Conservation (phyloP, 2,329 filamentous ascomycete genomes). For the Fusarium circinatum region DNA sequence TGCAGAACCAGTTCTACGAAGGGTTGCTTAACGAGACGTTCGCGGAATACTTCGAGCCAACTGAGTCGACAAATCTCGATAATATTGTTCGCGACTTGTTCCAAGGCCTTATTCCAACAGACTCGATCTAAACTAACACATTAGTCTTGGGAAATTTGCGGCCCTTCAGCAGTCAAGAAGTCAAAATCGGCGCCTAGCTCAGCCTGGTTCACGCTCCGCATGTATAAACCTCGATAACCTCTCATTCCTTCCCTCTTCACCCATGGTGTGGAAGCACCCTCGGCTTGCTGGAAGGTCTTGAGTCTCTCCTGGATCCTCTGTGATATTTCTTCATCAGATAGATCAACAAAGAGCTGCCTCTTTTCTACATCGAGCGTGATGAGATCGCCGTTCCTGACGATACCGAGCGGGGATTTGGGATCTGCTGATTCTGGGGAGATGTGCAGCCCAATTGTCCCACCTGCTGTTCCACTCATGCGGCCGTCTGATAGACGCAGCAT, state of each 20-base stretch:
- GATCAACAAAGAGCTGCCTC: slow-evolving; percentile 66
- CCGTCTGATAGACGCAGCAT: slow-evolving; percentile 89
- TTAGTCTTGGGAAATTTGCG: background rate
- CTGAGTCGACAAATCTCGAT: slow-evolving; percentile 47
- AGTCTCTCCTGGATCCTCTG: slow-evolving; percentile 70
- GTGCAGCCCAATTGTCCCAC: slow-evolving; percentile 91
- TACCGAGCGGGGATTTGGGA: slow-evolving; percentile 79
- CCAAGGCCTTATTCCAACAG: slow-evolving; percentile 51
- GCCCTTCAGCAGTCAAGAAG: slow-evolving; percentile 63
- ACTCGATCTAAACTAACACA: slow-evolving; percentile 3
- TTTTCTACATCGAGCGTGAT: slow-evolving; percentile 82
- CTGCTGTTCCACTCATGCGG: slow-evolving; percentile 84
- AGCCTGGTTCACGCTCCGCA: slow-evolving; percentile 68
- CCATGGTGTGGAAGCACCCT: slow-evolving; percentile 33
- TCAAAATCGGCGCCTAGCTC: slow-evolving; percentile 70
- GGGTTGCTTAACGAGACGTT: slow-evolving; percentile 42
- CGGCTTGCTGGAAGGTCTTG: slow-evolving; percentile 46
- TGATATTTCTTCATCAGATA: slow-evolving; percentile 76
- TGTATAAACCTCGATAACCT: slow-evolving; percentile 69
- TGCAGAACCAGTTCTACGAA: slow-evolving; percentile 40
- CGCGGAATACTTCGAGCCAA: slow-evolving; percentile 43
- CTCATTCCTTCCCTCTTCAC: slow-evolving; percentile 43
- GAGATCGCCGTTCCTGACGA: slow-evolving; percentile 79
- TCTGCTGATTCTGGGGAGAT: slow-evolving; percentile 85
- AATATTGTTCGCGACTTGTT: slow-evolving; percentile 49